Evolutionary conservation across 2,329 filamentous ascomycete genomes (phyloP).

Genomic region (Ophiocordyceps camponoti-rufipedis): DNA sequence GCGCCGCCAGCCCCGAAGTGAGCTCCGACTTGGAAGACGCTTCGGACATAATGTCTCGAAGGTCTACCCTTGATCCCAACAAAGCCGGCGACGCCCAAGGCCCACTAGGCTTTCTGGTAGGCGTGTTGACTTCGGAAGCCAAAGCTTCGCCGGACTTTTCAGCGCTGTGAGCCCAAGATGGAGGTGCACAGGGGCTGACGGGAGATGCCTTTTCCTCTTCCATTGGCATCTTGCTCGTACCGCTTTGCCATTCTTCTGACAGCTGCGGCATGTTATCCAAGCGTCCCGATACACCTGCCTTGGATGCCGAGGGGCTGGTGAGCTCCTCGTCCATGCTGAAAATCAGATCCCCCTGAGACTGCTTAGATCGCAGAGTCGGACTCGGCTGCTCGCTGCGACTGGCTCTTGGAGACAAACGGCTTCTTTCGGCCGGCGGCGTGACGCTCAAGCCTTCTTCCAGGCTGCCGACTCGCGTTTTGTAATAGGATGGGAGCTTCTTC

Average conservation of each 20-base stretch:
- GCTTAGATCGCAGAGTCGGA: conserved; percentile 49
- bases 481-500: conserved; percentile 38
- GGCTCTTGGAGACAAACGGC: conserved; percentile 26
- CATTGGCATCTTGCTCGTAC: conserved; percentile 1
- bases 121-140: not conserved
- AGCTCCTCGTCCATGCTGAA: conserved; percentile 87
- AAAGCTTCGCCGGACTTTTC: not conserved
- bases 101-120: conserved; percentile 10
- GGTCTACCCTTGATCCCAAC: conserved; percentile 45
- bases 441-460: conserved; percentile 38
- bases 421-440: conserved; percentile 24
- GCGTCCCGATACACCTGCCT: conserved; percentile 4
- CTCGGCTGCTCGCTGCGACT: conserved; percentile 39
- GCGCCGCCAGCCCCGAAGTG: conserved; percentile 33
- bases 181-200: not conserved
- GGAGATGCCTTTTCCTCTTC: not conserved
- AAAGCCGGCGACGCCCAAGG: conserved; percentile 34
- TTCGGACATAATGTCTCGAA: conserved; percentile 59
- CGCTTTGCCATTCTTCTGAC: conserved; percentile 11
- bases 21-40: conserved; percentile 33
- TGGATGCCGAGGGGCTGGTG: conserved; percentile 12
- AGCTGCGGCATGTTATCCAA: conserved; percentile 11
- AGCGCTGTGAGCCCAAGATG: not conserved
- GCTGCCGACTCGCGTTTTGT: conserved; percentile 40
- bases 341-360: conserved; percentile 60